phyloP scores from a whole-genome alignment of 177 flowering plant genomes.

The Vitis hybrid region DNA sequence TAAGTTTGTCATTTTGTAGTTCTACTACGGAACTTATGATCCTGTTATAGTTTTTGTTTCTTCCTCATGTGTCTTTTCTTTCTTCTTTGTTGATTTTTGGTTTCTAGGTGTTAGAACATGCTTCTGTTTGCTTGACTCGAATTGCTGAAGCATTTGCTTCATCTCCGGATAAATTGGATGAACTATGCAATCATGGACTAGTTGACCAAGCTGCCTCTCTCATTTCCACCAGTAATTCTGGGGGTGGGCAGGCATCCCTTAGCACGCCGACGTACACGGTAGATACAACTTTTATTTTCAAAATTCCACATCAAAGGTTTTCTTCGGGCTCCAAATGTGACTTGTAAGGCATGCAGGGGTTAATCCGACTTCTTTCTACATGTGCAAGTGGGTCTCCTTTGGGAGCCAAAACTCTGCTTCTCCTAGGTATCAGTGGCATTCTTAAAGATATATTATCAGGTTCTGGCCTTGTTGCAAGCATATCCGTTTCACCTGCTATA shows the following conservation, averaged over 20 bases:
- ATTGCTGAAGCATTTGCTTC: conserved; percentile 96
- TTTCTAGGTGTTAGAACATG: conserved; percentile 89
- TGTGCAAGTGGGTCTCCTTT: conserved; percentile 95
- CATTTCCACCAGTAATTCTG: conserved; percentile 74
- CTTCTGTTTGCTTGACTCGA: conserved; percentile 94
- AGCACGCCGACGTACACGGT: conserved; percentile 95
- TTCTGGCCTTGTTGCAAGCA: conserved; percentile 67
- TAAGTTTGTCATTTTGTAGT: conserved; percentile 10
- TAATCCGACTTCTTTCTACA: conserved; percentile 87
- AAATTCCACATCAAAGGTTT: too few species aligned
- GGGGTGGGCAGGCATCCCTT: conserved; percentile 95
- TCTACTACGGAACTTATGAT: background rate
- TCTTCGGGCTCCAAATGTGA: conserved; percentile 17
- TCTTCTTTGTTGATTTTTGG: background rate
- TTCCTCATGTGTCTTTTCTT: background rate
- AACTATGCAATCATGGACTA: conserved; percentile 91
- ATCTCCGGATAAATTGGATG: conserved; percentile 87
- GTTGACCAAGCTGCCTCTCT: conserved; percentile 93
- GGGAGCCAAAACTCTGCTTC: conserved; percentile 87
- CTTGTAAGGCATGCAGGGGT: conserved; percentile 61
- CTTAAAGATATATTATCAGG: conserved; percentile 90
- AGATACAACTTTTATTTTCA: conserved; percentile 9
- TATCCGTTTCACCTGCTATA: conserved; percentile 88
- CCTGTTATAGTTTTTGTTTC: background rate
- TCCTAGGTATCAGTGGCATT: conserved; percentile 92